These are phyloP conservation scores for Coemansia pectinata DNA, from an alignment of 192 early-diverging fungal species.

Conservation along the genomic window DNA sequence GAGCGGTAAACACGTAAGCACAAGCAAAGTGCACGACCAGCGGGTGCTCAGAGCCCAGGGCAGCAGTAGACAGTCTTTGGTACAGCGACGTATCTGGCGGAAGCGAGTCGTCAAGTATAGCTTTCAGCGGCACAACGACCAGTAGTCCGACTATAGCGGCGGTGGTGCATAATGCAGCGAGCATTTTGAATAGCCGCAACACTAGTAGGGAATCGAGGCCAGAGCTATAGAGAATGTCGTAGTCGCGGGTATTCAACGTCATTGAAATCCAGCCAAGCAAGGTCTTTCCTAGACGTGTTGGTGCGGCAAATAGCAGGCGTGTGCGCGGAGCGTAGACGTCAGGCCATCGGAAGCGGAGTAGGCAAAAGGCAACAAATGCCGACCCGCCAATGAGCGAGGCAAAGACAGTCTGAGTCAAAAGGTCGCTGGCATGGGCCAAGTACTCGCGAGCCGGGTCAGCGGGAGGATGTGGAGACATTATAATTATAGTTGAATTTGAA, in stretches of 20 bases:
- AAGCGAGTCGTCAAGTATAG: slow-evolving; percentile 21
- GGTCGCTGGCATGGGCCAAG: slow-evolving; percentile 50
- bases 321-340: slow-evolving; percentile 54
- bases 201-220: slow-evolving; percentile 54
- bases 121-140: slow-evolving; percentile 47
- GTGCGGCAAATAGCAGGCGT: slow-evolving; percentile 48
- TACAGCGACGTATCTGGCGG: slow-evolving; percentile 14
- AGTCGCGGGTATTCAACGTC: slow-evolving; percentile 45
- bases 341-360: slow-evolving; percentile 57
- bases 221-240: slow-evolving; percentile 49
- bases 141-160: slow-evolving; percentile 31
- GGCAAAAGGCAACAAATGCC: slow-evolving; percentile 49
- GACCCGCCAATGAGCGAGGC: slow-evolving; percentile 41
- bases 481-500: not conserved
- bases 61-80: slow-evolving; percentile 26
- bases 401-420: slow-evolving; percentile 51
- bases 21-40: slow-evolving; percentile 53
- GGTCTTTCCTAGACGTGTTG: slow-evolving; percentile 46
- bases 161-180: slow-evolving; percentile 28
- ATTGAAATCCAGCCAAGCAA: slow-evolving; percentile 51
- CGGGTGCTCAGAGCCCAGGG: slow-evolving; percentile 36
- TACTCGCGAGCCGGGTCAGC: slow-evolving; percentile 39
- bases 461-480: not conserved
- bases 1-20: slow-evolving; percentile 54
- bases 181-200: slow-evolving; percentile 53